Evolutionary conservation across 768 basidiomycete genomes (phyloP), one percentile per base, ranked within the genome.

Genomic region (Tephrocybe sp.): DNA sequence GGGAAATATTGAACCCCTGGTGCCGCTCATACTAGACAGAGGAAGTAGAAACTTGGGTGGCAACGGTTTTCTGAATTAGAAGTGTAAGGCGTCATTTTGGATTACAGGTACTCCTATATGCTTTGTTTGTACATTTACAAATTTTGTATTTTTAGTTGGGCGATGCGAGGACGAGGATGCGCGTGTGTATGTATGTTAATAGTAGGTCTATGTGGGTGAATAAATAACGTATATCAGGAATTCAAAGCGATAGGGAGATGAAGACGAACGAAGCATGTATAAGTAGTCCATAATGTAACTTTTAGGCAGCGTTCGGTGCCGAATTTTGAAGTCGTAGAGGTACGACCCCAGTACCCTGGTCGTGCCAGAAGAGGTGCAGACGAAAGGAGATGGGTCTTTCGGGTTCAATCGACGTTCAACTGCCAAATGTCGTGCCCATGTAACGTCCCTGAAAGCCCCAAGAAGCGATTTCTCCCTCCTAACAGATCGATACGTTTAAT

Each of bases 401-500:
- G 27, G 11, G 18, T 22, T 27, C 51, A 53, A 25, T 58, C 56
- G 64, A 72, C 64, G 42, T 71, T 70, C 46, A 76, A 62, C 53
- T 72, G 76, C 79, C 73, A 81, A 4, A 73, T 60, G 21, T 76
- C 68, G 0, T 69, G 67, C 0, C 68, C 60, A 47, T 68, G 67
- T 51, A 68, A 60, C 38, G 74, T 73, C n/a, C 64, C 74, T 6
- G 75, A 73, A 21, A 82, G 60, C 16, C 80, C 80, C 63, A 75
- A 65, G 66, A 82, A 81, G 6, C 65, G 64, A 15, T 67, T 74
- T 22, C 63, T 64, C 8, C 73, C 75, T 56, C 69, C 65, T 45
- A 85, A 65, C 50, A 82, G 75, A 64, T 85, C 83, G 1, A 85
- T 70, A 49, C 77, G 70, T 61, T 78, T 80, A 37, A 84, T 68